A percentile compares a stretch with the other conserved stretches of the same genome.
Evolutionary conservation across 2,329 filamentous ascomycete species (phyloP).

Genomic region (Arthrobotrys conoides): DNA sequence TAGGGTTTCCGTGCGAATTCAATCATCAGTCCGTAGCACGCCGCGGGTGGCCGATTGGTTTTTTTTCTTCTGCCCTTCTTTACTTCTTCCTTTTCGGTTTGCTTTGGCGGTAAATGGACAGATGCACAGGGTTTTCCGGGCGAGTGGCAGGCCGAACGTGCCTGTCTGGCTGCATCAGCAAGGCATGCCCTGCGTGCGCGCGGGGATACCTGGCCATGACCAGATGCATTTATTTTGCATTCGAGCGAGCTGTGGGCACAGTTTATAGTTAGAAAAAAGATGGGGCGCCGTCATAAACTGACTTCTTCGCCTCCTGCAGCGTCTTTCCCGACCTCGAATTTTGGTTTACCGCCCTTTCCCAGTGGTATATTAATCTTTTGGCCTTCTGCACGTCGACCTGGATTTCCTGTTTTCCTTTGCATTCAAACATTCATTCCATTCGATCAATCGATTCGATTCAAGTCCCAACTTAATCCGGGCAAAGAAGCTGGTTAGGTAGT

Average conservation of each 20-base stretch:
- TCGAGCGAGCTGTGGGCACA: conserved; percentile 16
- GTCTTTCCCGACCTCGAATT: conserved; percentile 20
- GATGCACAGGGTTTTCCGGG: conserved; percentile 31
- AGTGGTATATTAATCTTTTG: conserved; percentile 24
- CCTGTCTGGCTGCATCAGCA: conserved; percentile 25
- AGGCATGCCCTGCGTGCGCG: conserved; percentile 28
- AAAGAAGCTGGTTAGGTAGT: not conserved
- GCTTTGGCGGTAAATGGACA: conserved; percentile 15
- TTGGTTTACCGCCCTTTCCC: conserved; percentile 56
- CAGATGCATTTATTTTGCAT: conserved; percentile 13
- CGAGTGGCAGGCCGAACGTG: conserved; percentile 23
- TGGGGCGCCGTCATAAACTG: conserved; percentile 43
- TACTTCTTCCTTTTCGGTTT: not conserved
- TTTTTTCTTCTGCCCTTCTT: conserved; percentile 2
- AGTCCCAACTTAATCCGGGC: conserved; percentile 36
- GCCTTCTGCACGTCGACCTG: conserved; percentile 9
- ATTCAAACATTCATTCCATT: conserved; percentile 5
- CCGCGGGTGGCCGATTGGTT: conserved; percentile 36
- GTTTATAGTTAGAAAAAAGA: conserved; percentile 5
- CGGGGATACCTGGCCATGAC: conserved; percentile 11
- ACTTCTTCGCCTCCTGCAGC: conserved; percentile 32
- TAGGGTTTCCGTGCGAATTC: conserved; percentile 29
- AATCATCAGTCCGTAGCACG: conserved; percentile 15
- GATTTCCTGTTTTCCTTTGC: conserved; percentile 40
- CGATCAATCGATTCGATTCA: conserved; percentile 1